Conservation (phyloP, 140 eudicot species). For the Senecio squalidus region DNA sequence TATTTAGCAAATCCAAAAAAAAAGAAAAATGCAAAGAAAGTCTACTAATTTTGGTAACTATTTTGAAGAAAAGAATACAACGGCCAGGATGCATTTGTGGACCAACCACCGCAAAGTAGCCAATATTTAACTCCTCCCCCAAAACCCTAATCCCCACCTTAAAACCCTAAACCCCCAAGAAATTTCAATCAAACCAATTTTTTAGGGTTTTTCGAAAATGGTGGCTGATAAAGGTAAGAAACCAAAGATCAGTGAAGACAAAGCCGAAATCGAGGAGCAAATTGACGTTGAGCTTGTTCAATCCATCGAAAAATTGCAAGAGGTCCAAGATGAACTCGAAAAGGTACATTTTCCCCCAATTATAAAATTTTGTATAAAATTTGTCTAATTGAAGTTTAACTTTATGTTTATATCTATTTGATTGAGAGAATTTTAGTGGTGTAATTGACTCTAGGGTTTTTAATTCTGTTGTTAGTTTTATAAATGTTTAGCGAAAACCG, state of each 20-base stretch:
- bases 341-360: slow-evolving; percentile 33
- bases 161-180: background rate
- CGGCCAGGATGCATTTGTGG: too few species aligned
- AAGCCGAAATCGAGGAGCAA: slow-evolving; percentile 38
- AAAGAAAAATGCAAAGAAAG: too few species aligned
- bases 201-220: slow-evolving; percentile 17
- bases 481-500: too few species aligned
- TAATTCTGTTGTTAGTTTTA: too few species aligned
- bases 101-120: too few species aligned
- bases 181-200: background rate
- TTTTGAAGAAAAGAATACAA: too few species aligned
- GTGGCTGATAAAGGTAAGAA: slow-evolving; percentile 43
- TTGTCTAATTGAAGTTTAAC: background rate
- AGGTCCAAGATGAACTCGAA: slow-evolving; percentile 83
- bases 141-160: slow-evolving; percentile 25
- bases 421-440: background rate
- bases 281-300: slow-evolving; percentile 57
- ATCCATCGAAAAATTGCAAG: slow-evolving; percentile 77
- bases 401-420: too few species aligned
- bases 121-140: too few species aligned
- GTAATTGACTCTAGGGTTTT: too few species aligned
- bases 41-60: too few species aligned
- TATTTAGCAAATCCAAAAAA: too few species aligned
- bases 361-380: background rate
- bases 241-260: slow-evolving; percentile 27